A percentile compares a stretch with the other conserved stretches of the same genome.
Evolutionary conservation across 2,329 filamentous ascomycete genomes (phyloP).

Genomic region (Colletotrichum filicis): DNA sequence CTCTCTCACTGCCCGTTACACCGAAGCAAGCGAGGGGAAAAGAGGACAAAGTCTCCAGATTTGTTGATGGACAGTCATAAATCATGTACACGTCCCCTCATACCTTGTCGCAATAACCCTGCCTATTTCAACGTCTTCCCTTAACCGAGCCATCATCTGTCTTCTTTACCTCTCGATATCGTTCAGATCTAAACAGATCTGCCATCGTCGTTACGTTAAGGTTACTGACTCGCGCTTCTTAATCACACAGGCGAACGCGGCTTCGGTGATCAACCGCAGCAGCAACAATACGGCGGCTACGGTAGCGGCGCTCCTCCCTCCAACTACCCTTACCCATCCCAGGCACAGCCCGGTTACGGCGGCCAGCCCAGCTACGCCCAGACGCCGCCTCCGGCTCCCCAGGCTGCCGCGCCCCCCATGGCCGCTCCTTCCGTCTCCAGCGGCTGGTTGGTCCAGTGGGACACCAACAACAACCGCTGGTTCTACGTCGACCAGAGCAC

Average conservation of each 20-base stretch:
- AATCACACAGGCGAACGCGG: slow-evolving; percentile 23
- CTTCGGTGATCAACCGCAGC: slow-evolving; percentile 35
- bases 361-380: slow-evolving; percentile 33
- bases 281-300: slow-evolving; percentile 36
- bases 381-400: slow-evolving; percentile 38
- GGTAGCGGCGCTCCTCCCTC: slow-evolving; percentile 27
- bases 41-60: neutral
- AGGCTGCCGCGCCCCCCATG: slow-evolving; percentile 46
- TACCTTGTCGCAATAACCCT: neutral
- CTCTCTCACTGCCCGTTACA: neutral
- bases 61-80: neutral
- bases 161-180: neutral
- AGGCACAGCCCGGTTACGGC: slow-evolving; percentile 35
- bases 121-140: neutral
- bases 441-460: slow-evolving; percentile 73
- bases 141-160: neutral
- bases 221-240: slow-evolving; percentile 30
- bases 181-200: neutral
- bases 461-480: slow-evolving; percentile 69
- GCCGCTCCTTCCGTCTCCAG: slow-evolving; percentile 53
- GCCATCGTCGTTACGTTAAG: slow-evolving; percentile 29
- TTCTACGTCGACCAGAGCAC: slow-evolving; percentile 73
- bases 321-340: slow-evolving; percentile 35
- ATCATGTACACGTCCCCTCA: neutral
- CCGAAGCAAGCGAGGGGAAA: neutral